These are phyloP conservation scores for Pleochaeta shiraiana DNA, from an alignment of 2,329 filamentous ascomycete species.

Conservation along the genomic window DNA sequence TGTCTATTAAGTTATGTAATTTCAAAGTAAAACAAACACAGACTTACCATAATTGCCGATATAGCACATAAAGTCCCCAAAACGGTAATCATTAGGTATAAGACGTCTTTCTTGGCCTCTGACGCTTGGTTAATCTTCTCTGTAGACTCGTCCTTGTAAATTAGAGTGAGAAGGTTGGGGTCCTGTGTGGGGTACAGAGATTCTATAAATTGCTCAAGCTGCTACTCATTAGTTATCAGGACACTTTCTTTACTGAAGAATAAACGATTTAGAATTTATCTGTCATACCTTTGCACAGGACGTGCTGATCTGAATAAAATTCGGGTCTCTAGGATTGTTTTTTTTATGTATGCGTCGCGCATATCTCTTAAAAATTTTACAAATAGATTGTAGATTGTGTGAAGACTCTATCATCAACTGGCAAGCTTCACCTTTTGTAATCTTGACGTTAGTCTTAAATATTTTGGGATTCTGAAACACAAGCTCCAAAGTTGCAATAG, in stretches of 20 bases:
- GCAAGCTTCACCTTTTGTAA: slow-evolving; percentile 87
- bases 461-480: slow-evolving; percentile 82
- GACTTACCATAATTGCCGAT: slow-evolving; percentile 52
- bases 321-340: slow-evolving; percentile 84
- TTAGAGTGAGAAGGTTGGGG: slow-evolving; percentile 32
- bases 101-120: slow-evolving; percentile 32
- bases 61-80: slow-evolving; percentile 48
- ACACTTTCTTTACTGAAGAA: slow-evolving; percentile 4
- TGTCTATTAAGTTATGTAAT: background rate
- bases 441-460: slow-evolving; percentile 80
- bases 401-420: slow-evolving; percentile 81
- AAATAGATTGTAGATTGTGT: slow-evolving; percentile 66
- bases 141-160: slow-evolving; percentile 19
- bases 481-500: slow-evolving; percentile 79
- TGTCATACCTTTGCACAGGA: slow-evolving; percentile 60
- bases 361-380: slow-evolving; percentile 62
- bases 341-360: slow-evolving; percentile 69
- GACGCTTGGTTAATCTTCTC: slow-evolving; percentile 25
- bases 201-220: slow-evolving; percentile 95
- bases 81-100: slow-evolving; percentile 44
- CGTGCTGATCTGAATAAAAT: slow-evolving; percentile 78
- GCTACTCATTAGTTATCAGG: slow-evolving; percentile 3
- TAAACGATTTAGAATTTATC: too few relatives aligned
- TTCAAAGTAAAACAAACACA: background rate
- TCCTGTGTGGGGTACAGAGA: slow-evolving; percentile 74